phyloP scores from a whole-genome alignment of 2,329 filamentous ascomycete genomes.

The Cyphellophora europaea region DNA sequence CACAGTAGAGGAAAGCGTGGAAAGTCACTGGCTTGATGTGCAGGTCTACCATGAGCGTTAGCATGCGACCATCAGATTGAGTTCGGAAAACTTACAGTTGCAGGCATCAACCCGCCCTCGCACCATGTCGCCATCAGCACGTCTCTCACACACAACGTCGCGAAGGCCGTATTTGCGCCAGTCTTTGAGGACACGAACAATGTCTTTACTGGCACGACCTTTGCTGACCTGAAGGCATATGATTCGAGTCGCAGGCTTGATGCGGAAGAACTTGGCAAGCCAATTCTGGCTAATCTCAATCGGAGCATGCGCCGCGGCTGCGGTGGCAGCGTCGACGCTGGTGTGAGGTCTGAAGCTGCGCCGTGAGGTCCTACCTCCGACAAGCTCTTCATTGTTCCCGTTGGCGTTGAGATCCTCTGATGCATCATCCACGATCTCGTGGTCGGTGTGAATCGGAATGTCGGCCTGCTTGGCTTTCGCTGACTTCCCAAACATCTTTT shows the following conservation, averaged over 20 bases:
- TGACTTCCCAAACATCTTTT: constrained; percentile 18
- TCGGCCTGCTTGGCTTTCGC: constrained; percentile 8
- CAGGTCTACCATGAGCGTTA: constrained; percentile 46
- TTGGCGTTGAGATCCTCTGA: constrained; percentile 10
- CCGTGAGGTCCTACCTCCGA: neutral
- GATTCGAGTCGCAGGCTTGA: constrained; percentile 70
- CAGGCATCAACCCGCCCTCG: constrained; percentile 59
- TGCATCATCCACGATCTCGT: constrained; percentile 13
- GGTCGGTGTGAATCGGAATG: constrained; percentile 32
- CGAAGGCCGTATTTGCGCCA: constrained; percentile 77
- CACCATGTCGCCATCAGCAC: constrained; percentile 63
- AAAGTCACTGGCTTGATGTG: constrained; percentile 82
- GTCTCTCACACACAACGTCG: constrained; percentile 69
- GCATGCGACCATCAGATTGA: constrained; percentile 10
- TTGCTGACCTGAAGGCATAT: constrained; percentile 68
- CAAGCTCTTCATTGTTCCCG: neutral
- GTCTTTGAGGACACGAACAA: constrained; percentile 63
- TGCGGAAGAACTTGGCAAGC: constrained; percentile 79
- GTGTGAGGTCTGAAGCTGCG: constrained; percentile 11
- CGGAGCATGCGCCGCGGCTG: constrained; percentile 26
- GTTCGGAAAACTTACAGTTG: constrained; percentile 57
- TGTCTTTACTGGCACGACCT: constrained; percentile 65
- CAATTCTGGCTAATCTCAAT: constrained; percentile 70
- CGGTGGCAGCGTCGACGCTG: constrained; percentile 14
- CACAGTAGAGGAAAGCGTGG: constrained; percentile 76